These are phyloP conservation scores for Rhododendron molle DNA, from an alignment of 148 eudicot genomes.

Conservation along the genomic window DNA sequence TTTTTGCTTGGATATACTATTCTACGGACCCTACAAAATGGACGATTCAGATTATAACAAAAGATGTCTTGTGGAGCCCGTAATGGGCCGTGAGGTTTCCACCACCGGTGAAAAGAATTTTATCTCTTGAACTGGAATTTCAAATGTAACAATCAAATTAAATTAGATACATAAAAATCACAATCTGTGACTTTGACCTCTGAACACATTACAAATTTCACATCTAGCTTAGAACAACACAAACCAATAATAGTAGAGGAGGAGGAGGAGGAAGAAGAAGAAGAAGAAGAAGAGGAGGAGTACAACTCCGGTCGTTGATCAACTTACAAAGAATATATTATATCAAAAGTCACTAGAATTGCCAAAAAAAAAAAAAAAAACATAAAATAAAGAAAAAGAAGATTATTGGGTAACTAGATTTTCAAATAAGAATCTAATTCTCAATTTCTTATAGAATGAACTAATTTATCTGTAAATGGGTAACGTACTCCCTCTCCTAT, in stretches of 20 bases:
- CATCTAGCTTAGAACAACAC: background rate
- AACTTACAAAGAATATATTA: conserved; percentile 7
- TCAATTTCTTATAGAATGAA: background rate
- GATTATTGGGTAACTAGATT: background rate
- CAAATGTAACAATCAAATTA: background rate
- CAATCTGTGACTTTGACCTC: background rate
- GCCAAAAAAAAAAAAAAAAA: background rate
- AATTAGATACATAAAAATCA: conserved; percentile 4
- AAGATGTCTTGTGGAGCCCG: too few relatives aligned
- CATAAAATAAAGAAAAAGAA: background rate
- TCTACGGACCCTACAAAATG: too few relatives aligned
- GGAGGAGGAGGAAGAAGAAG: background rate
- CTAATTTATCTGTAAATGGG: conserved; percentile 7
- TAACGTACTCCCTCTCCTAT: background rate
- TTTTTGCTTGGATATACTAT: too few relatives aligned
- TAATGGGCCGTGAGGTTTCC: too few relatives aligned
- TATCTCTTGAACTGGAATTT: background rate
- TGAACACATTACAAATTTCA: background rate
- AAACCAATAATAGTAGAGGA: background rate
- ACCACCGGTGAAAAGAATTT: too few relatives aligned
- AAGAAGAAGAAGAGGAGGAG: background rate
- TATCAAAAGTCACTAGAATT: background rate
- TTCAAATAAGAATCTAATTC: background rate
- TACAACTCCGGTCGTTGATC: background rate
- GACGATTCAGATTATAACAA: too few relatives aligned